A percentile compares a stretch with the other conserved stretches of the same genome.
These are phyloP conservation scores for Porphyra umbilicalis DNA, from an alignment of 31 red algal genomes.

Conservation along the genomic window DNA sequence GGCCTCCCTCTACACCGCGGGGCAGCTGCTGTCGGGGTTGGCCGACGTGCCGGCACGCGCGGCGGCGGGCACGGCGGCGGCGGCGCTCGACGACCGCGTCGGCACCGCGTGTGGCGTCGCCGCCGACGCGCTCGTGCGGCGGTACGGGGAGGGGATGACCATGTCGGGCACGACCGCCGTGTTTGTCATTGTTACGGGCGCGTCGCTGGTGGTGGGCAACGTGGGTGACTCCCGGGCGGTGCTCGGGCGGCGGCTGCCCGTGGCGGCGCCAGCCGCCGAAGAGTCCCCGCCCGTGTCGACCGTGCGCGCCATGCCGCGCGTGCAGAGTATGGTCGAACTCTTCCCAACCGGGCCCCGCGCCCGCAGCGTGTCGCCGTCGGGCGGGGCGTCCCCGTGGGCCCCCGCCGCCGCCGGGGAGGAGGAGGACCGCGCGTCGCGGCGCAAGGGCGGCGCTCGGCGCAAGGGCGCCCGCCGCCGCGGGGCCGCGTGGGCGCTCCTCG, in stretches of 20 bases:
- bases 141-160: neutral
- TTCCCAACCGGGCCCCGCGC: neutral
- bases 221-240: conserved; percentile 54
- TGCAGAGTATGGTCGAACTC: neutral
- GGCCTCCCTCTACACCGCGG: neutral
- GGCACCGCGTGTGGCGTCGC: neutral
- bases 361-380: neutral
- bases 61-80: neutral
- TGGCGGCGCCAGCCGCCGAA: neutral
- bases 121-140: neutral
- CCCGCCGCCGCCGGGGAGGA: no score
- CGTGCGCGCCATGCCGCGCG: neutral
- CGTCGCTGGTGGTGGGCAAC: conserved; percentile 32
- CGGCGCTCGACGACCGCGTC: no score
- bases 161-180: conserved; percentile 59
- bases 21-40: neutral
- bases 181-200: conserved; percentile 30
- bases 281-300: neutral
- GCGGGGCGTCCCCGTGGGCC: no score
- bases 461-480: neutral
- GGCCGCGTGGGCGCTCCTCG: neutral
- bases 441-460: no score
- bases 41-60: neutral
- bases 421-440: no score
- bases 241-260: conserved; percentile 13